Percentiles rank a stretch among this genome's conserved stretches.
Conservation (phyloP, 2,329 filamentous ascomycete species). For the Arachnomyces sp. region DNA sequence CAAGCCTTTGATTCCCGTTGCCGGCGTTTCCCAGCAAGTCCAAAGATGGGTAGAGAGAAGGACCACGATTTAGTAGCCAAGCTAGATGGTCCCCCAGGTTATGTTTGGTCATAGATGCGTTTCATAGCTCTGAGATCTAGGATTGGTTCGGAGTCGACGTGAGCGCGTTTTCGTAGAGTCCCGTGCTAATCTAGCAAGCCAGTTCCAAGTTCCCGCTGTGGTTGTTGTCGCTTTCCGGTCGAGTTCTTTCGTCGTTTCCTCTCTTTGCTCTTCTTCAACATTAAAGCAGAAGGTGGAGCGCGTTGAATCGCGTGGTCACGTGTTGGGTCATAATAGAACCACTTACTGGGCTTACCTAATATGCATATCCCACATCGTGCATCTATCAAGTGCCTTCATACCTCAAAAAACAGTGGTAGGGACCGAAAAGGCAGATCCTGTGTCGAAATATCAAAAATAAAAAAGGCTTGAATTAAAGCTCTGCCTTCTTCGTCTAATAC, state of each 20-base stretch:
- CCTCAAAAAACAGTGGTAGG: too few species aligned
- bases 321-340: neutral
- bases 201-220: too few species aligned
- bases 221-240: neutral
- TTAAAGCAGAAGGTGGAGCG: too few species aligned
- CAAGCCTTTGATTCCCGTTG: conserved; percentile 8
- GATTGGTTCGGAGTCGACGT: too few species aligned
- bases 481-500: neutral
- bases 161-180: neutral
- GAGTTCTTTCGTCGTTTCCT: too few species aligned
- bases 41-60: conserved; percentile 25
- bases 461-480: neutral
- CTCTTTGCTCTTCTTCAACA: too few species aligned
- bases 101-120: conserved; percentile 41
- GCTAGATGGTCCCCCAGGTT: conserved; percentile 38
- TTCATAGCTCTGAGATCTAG: conserved; percentile 13
- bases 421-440: too few species aligned
- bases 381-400: neutral
- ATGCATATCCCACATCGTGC: conserved; percentile 3
- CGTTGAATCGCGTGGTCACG: neutral
- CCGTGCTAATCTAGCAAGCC: too few species aligned
- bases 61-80: conserved; percentile 39
- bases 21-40: conserved; percentile 21
- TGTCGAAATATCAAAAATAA: neutral
- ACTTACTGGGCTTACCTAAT: too few species aligned